Percentiles rank a stretch among this genome's conserved stretches.
phyloP scores from a whole-genome alignment of 2,329 filamentous ascomycete genomes.

The Chlorencoelia australis region DNA sequence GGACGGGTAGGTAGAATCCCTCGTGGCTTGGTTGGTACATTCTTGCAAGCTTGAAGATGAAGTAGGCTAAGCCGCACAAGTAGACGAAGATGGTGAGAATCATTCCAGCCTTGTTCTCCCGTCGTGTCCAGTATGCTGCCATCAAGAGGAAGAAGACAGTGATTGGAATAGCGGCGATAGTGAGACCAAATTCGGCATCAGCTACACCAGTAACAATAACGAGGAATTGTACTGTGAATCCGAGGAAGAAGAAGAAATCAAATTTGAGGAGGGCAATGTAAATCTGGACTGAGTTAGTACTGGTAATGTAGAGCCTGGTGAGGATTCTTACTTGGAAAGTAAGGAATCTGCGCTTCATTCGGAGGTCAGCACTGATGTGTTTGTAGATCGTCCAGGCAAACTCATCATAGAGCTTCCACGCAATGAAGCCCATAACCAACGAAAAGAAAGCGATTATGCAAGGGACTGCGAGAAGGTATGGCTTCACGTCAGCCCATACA shows the following conservation, averaged over 20 bases:
- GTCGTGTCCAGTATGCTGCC: constrained; percentile 75
- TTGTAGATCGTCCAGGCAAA: constrained; percentile 99
- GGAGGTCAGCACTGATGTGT: constrained; percentile 92
- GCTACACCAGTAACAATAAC: constrained; percentile 69
- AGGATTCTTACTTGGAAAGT: constrained; percentile 70
- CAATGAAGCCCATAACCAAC: constrained; percentile 60
- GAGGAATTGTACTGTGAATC: constrained; percentile 95
- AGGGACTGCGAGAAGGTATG: constrained; percentile 77
- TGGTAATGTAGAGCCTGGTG: not conserved
- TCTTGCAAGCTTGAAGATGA: constrained; percentile 94
- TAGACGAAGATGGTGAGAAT: constrained; percentile 71
- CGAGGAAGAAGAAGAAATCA: constrained; percentile 99
- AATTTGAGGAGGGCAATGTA: constrained; percentile 98
- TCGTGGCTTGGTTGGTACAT: constrained; percentile 66
- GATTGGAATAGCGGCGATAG: constrained; percentile 79
- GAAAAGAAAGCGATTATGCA: constrained; percentile 71
- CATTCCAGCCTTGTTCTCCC: constrained; percentile 75
- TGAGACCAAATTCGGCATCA: constrained; percentile 72
- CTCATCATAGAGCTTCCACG: constrained; percentile 96
- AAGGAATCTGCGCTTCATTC: constrained; percentile 93
- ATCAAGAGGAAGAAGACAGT: constrained; percentile 81
- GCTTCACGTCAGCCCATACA: constrained; percentile 61
- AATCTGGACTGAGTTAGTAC: constrained; percentile 49
- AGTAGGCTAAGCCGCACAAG: constrained; percentile 83
- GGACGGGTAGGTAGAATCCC: constrained; percentile 63